Percentiles rank a stretch among this genome's conserved stretches.
phyloP scores from a whole-genome alignment of 75 land plant species.

The Chamaecyparis obtusa region DNA sequence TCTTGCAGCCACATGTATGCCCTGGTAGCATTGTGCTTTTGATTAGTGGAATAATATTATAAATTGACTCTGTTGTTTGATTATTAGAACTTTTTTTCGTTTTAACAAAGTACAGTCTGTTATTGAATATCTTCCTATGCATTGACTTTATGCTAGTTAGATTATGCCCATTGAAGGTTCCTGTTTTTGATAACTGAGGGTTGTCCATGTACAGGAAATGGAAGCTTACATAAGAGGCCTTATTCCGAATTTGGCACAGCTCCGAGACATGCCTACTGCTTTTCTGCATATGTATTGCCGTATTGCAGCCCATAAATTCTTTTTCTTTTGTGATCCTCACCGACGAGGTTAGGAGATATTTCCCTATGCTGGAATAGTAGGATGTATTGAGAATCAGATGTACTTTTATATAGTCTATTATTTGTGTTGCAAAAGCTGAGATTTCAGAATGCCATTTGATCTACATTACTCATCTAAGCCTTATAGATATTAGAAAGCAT shows the following conservation, averaged over 20 bases:
- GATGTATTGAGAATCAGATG: neutral
- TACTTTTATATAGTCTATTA: neutral
- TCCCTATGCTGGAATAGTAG: neutral
- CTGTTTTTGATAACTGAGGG: neutral
- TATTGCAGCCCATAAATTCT: conserved; percentile 96
- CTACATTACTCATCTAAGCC: neutral
- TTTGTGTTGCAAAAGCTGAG: neutral
- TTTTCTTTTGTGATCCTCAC: conserved; percentile 99
- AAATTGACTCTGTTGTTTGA: neutral
- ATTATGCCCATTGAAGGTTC: neutral
- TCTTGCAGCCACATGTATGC: conserved; percentile 92
- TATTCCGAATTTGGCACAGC: conserved; percentile 96
- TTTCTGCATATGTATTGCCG: conserved; percentile 96
- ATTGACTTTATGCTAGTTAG: neutral
- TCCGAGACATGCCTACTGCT: conserved; percentile 84
- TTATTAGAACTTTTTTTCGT: neutral
- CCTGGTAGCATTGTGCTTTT: neutral
- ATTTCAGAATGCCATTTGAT: neutral
- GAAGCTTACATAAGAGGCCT: conserved; percentile 97
- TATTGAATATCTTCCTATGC: neutral
- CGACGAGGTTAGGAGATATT: conserved; percentile 72
- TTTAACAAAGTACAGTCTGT: neutral
- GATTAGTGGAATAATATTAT: neutral
- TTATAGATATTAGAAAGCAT: neutral
- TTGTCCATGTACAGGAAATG: conserved; percentile 72